Conservation (phyloP, 2,329 filamentous ascomycete species). For the Ophiosphaerella narmari region DNA sequence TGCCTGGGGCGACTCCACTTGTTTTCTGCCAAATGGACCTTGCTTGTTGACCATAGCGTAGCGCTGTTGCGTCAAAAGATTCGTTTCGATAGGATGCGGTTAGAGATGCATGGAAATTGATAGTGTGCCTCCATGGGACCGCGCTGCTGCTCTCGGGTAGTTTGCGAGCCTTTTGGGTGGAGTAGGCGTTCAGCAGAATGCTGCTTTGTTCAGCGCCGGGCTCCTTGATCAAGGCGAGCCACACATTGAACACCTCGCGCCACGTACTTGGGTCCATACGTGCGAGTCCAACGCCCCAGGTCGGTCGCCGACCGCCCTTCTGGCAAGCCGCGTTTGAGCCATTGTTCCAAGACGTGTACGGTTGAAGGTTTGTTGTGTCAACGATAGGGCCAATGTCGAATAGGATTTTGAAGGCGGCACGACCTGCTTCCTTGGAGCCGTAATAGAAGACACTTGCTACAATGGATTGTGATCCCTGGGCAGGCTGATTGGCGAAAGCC, state of each 20-base stretch:
- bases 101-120: conserved; percentile 34
- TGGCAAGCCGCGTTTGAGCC: conserved; percentile 42
- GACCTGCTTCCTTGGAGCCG: conserved; percentile 35
- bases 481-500: conserved; percentile 13
- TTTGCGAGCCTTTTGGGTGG: conserved; percentile 25
- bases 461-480: conserved; percentile 13
- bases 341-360: conserved; percentile 47
- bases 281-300: conserved; percentile 35
- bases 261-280: conserved; percentile 41
- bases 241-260: conserved; percentile 46
- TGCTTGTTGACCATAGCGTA: conserved; percentile 28
- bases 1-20: neutral
- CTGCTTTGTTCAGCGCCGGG: conserved; percentile 28
- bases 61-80: conserved; percentile 38
- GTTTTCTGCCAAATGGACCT: conserved; percentile 6
- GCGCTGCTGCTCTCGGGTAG: conserved; percentile 17
- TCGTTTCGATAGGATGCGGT: conserved; percentile 47
- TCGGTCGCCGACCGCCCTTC: conserved; percentile 44
- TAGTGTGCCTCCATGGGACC: conserved; percentile 34
- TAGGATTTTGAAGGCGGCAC: conserved; percentile 40
- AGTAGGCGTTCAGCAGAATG: conserved; percentile 41
- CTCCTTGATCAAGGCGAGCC: conserved; percentile 37
- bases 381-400: conserved; percentile 34
- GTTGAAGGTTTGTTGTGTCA: conserved; percentile 26
- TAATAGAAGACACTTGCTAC: conserved; percentile 34